Base-by-base conservation (phyloP, 768 basidiomycete species). In the Hygrophorus russula region DNA sequence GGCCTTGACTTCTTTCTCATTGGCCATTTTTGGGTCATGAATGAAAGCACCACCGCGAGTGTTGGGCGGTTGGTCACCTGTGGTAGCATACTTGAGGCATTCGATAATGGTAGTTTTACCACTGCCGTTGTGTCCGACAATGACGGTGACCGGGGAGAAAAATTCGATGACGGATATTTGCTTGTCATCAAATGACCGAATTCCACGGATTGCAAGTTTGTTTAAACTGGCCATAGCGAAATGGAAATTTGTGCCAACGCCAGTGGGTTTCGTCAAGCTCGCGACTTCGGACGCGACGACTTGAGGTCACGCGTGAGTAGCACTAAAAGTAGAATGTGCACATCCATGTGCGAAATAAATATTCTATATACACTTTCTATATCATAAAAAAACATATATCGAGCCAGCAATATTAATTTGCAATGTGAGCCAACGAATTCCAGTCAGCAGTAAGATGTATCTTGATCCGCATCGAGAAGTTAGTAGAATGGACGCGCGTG, bases 101-200 rank as follows among this genome's bases (percentile, higher is more conserved):
- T 99, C 96, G 62, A 99, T 98, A 57, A 98, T 87, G 0, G 94
- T 99, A 2, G 96, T 99, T 66, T 99, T 99, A 35, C 96, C 96
- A 53, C 88, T 92, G 13, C 96, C 96, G 62, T 99, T 99, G 67
- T 92, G 88, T 2, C 96, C 96, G 2, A 98, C 92, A 47, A 99
- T 98, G 61, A 99, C 93, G 0, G 96, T 99, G 44, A 99, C 85
- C 5, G 96, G 96, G 14, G 82, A 80, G 65, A 91, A 97, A 67
- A 99, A 99, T 62, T 98, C 88, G 59, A 99, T 94, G 52, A 98
- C 75, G 1, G 88, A 73, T 49, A 92, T 77, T 51, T 83, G 76
- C 55, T 97, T 94, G 75, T 94, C 90, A 68, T 97, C 94, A 56
- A 98, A 98, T 0, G 89, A 90, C 3, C 93, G 83, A 50, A 96